A percentile compares a stretch with the other conserved stretches of the same genome.
phyloP scores from a whole-genome alignment of 2,329 filamentous ascomycete genomes.

The Aspergillus fumigatus region DNA sequence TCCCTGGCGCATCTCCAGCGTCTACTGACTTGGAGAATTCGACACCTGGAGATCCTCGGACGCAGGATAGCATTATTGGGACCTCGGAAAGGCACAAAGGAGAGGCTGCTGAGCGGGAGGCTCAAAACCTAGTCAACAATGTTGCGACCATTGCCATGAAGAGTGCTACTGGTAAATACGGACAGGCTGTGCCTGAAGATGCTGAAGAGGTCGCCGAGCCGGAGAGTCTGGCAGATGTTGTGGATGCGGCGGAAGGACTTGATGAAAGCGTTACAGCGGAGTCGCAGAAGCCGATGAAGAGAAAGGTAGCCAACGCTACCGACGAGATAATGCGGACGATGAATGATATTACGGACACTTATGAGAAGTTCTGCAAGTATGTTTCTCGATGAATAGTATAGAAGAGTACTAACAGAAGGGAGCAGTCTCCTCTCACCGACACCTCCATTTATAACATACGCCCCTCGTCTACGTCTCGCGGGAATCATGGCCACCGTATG shows the following conservation, averaged over 20 bases:
- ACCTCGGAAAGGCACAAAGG: constrained; percentile 77
- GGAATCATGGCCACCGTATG: constrained; percentile 50
- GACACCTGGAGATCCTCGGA: constrained; percentile 60
- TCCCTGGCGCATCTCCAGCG: constrained; percentile 67
- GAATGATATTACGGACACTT: constrained; percentile 58
- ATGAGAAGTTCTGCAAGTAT: constrained; percentile 60
- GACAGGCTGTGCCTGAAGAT: constrained; percentile 56
- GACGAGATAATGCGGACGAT: constrained; percentile 66
- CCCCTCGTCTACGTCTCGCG: constrained; percentile 53
- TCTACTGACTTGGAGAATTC: constrained; percentile 54
- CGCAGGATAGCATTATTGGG: constrained; percentile 68
- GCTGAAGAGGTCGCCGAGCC: constrained; percentile 37
- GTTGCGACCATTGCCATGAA: constrained; percentile 69
- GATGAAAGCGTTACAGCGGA: constrained; percentile 53
- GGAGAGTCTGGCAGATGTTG: constrained; percentile 55
- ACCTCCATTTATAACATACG: constrained; percentile 54
- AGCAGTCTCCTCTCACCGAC: constrained; percentile 57
- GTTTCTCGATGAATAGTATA: constrained; percentile 10
- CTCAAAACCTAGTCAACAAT: constrained; percentile 72
- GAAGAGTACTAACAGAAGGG: not conserved
- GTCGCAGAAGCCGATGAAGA: constrained; percentile 75
- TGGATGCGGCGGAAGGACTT: constrained; percentile 51
- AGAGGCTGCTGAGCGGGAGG: constrained; percentile 78
- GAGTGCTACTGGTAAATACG: constrained; percentile 72
- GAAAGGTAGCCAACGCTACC: constrained; percentile 71